Evolutionary conservation across 2,329 filamentous ascomycete species (phyloP).

Genomic region (Clarireedia homoeocarpa): DNA sequence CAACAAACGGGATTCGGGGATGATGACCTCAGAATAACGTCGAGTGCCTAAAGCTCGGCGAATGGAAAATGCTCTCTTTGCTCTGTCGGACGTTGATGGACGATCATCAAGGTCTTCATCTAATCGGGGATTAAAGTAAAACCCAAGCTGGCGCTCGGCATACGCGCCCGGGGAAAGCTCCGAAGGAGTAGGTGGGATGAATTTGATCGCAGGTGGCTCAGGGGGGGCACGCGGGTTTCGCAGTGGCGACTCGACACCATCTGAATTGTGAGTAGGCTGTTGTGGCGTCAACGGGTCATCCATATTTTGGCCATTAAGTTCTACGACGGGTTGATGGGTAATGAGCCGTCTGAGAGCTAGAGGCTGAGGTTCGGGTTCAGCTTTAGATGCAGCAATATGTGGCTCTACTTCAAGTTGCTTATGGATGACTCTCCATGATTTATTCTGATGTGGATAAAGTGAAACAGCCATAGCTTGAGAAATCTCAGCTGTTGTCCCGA

Average conservation of each 20-base stretch:
- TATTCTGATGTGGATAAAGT: slow-evolving; percentile 58
- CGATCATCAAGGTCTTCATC: slow-evolving; percentile 30
- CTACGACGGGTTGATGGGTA: slow-evolving; percentile 13
- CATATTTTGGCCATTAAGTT: slow-evolving; percentile 32
- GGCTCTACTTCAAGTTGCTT: not conserved
- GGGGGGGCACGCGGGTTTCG: slow-evolving; percentile 55
- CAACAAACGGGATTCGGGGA: slow-evolving; percentile 44
- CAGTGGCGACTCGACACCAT: slow-evolving; percentile 53
- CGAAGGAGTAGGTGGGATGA: slow-evolving; percentile 56
- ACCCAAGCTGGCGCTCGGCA: slow-evolving; percentile 44
- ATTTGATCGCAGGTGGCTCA: slow-evolving; percentile 47
- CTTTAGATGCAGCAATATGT: no score
- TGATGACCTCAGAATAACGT: slow-evolving; percentile 41
- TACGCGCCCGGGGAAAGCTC: slow-evolving; percentile 48
- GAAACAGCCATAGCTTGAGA: slow-evolving; percentile 55
- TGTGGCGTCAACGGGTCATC: slow-evolving; percentile 43
- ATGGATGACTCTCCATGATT: slow-evolving; percentile 33
- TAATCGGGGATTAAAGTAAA: slow-evolving; percentile 30
- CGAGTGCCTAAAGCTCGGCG: slow-evolving; percentile 45
- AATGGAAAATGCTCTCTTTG: slow-evolving; percentile 41
- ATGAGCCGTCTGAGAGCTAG: slow-evolving; percentile 7
- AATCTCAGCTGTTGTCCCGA: slow-evolving; percentile 44
- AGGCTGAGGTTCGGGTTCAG: not conserved
- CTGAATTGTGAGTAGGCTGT: slow-evolving; percentile 39
- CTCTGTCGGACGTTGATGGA: slow-evolving; percentile 31